phyloP scores from a whole-genome alignment of 805 yeast species.

The Myxozyma melibiosi region DNA sequence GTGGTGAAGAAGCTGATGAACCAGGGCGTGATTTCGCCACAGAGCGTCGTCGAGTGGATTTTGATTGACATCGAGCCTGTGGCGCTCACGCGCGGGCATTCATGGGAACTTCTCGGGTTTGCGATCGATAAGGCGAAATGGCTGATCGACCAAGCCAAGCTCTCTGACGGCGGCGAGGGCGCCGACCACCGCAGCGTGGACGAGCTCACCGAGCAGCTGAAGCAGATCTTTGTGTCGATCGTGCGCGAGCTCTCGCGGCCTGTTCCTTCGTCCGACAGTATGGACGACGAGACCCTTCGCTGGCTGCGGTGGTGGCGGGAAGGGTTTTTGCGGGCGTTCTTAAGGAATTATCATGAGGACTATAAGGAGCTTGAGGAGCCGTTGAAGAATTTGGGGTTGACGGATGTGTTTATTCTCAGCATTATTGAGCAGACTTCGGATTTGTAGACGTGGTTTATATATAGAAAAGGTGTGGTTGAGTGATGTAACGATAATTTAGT shows the following conservation, averaged over 20 bases:
- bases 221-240: slow-evolving; percentile 18
- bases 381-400: slow-evolving; percentile 26
- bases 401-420: slow-evolving; percentile 23
- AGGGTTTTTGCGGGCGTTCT: slow-evolving; percentile 29
- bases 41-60: slow-evolving; percentile 49
- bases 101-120: slow-evolving; percentile 31
- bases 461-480: neutral
- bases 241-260: slow-evolving; percentile 28
- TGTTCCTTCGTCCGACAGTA: neutral
- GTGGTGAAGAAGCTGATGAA: slow-evolving; percentile 57
- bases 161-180: slow-evolving; percentile 46
- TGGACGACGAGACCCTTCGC: slow-evolving; percentile 20
- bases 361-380: slow-evolving; percentile 23
- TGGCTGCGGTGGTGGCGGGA: slow-evolving; percentile 34
- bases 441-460: slow-evolving; percentile 6
- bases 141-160: slow-evolving; percentile 32
- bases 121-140: slow-evolving; percentile 30
- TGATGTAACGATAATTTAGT: neutral
- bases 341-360: slow-evolving; percentile 27
- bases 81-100: slow-evolving; percentile 17
- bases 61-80: slow-evolving; percentile 42
- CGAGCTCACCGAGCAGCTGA: slow-evolving; percentile 8
- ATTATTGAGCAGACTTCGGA: slow-evolving; percentile 26
- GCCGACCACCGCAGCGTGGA: slow-evolving; percentile 26
- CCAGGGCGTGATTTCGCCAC: slow-evolving; percentile 48